Percentiles rank a stretch among this genome's conserved stretches.
Evolutionary conservation across 805 yeast species (phyloP).

Genomic region (Naumovozyma castellii): DNA sequence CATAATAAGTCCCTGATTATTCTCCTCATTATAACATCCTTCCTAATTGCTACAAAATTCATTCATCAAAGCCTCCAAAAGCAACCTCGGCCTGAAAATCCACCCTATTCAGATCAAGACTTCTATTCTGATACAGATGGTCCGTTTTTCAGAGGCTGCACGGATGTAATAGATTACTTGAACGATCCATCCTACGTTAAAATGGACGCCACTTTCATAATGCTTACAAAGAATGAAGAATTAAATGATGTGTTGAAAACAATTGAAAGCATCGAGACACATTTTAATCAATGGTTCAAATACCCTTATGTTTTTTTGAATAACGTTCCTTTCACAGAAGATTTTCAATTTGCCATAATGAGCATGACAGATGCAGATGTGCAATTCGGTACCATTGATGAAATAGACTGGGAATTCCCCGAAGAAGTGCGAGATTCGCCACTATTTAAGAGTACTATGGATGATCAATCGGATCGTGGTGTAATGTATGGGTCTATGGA

Average conservation of each 20-base stretch:
- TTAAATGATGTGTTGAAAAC: slow-evolving; percentile 66
- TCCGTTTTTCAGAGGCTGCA: slow-evolving; percentile 51
- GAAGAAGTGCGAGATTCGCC: slow-evolving; percentile 39
- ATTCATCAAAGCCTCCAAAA: too few relatives aligned
- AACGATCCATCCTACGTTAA: slow-evolving; percentile 28
- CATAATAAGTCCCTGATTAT: background rate
- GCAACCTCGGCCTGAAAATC: slow-evolving; percentile 1
- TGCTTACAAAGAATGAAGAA: slow-evolving; percentile 76
- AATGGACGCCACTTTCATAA: slow-evolving; percentile 77
- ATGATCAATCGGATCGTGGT: slow-evolving; percentile 74
- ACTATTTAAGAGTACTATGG: slow-evolving; percentile 45
- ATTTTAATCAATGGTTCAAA: slow-evolving; percentile 86
- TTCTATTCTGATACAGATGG: slow-evolving; percentile 25
- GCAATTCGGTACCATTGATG: slow-evolving; percentile 60
- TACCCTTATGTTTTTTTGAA: slow-evolving; percentile 90
- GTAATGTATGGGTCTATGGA: slow-evolving; percentile 76
- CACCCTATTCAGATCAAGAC: slow-evolving; percentile 11
- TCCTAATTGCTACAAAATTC: too few relatives aligned
- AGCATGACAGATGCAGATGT: slow-evolving; percentile 50
- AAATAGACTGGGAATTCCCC: slow-evolving; percentile 64
- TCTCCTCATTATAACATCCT: background rate
- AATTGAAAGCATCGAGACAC: slow-evolving; percentile 69
- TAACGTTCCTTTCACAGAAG: slow-evolving; percentile 63
- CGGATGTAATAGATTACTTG: slow-evolving; percentile 33
- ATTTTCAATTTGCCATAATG: slow-evolving; percentile 47